Conservation (phyloP, 2,329 filamentous ascomycete genomes). For the Aureobasidium leucospermi region DNA sequence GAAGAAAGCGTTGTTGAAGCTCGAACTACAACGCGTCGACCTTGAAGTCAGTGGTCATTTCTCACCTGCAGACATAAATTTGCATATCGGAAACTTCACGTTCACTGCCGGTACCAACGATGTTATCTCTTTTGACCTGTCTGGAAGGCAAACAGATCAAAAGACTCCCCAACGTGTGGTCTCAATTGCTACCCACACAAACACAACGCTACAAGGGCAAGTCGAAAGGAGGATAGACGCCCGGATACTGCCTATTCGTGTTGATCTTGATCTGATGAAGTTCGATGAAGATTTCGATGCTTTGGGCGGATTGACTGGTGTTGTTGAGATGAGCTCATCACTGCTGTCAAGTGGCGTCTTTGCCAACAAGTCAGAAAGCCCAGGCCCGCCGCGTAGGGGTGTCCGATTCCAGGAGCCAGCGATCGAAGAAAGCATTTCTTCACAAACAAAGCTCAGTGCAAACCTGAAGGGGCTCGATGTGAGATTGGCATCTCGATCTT, state of each 20-base stretch:
- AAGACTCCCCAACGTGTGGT: not conserved
- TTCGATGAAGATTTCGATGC: slow-evolving; percentile 65
- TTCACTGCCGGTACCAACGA: slow-evolving; percentile 5
- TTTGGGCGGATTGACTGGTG: slow-evolving; percentile 86
- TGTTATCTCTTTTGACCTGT: slow-evolving; percentile 3
- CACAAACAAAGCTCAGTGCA: slow-evolving; percentile 60
- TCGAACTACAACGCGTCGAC: not conserved
- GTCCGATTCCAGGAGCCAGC: slow-evolving; percentile 50
- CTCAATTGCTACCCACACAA: slow-evolving; percentile 7
- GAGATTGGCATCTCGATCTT: slow-evolving; percentile 69
- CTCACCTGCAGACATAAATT: not conserved
- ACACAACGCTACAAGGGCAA: slow-evolving; percentile 17
- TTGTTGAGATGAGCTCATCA: slow-evolving; percentile 81
- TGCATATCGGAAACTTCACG: not conserved
- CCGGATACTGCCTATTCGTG: slow-evolving; percentile 66
- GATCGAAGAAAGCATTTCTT: slow-evolving; percentile 26
- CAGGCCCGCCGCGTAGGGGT: slow-evolving; percentile 36
- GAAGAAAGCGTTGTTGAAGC: not conserved
- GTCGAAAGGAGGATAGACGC: slow-evolving; percentile 46
- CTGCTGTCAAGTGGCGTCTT: slow-evolving; percentile 53
- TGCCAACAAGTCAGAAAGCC: slow-evolving; percentile 25
- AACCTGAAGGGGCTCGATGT: slow-evolving; percentile 71
- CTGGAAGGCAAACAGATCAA: not conserved
- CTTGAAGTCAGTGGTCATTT: not conserved
- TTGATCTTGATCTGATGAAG: slow-evolving; percentile 69